Percentiles rank a stretch among this genome's conserved stretches.
Evolutionary conservation across 768 basidiomycete species (phyloP).

Genomic region (Suillus alpinus): DNA sequence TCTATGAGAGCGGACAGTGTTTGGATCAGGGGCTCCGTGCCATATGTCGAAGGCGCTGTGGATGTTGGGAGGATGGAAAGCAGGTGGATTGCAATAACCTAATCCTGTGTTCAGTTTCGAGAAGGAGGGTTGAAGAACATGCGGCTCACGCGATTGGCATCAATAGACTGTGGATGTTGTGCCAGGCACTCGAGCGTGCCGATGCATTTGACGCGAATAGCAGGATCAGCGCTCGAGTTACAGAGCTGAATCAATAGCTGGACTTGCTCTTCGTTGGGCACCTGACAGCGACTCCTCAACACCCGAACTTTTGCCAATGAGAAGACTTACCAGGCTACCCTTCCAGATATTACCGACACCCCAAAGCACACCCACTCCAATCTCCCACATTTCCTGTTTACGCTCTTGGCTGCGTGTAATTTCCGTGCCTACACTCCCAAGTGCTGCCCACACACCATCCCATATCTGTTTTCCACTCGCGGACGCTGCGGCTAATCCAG

Average conservation of each 20-base stretch:
- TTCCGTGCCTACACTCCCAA: constrained; percentile 58
- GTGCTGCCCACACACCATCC: constrained; percentile 61
- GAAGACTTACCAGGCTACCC: constrained; percentile 52
- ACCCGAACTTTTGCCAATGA: constrained; percentile 9
- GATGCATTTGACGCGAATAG: constrained; percentile 71
- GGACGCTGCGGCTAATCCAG: constrained; percentile 41
- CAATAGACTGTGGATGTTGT: constrained; percentile 58
- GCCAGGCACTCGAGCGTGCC: constrained; percentile 87
- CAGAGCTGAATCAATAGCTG: constrained; percentile 66
- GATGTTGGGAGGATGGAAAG: constrained; percentile 57
- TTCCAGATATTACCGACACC: constrained; percentile 79
- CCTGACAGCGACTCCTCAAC: constrained; percentile 29
- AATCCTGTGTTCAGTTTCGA: not conserved
- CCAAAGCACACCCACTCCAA: constrained; percentile 83
- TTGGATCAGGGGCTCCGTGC: constrained; percentile 73
- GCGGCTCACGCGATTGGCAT: constrained; percentile 50
- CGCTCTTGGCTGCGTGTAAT: constrained; percentile 62
- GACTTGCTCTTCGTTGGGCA: constrained; percentile 59
- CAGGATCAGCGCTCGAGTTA: constrained; percentile 50
- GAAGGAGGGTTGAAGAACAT: constrained; percentile 13
- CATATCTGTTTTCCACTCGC: constrained; percentile 57
- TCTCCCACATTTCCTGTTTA: constrained; percentile 73
- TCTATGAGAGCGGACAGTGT: constrained; percentile 83
- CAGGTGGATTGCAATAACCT: constrained; percentile 66
- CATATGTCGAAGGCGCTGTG: constrained; percentile 36